phyloP scores from a whole-genome alignment of 2,329 filamentous ascomycete genomes.

The Albifimbria verrucaria region DNA sequence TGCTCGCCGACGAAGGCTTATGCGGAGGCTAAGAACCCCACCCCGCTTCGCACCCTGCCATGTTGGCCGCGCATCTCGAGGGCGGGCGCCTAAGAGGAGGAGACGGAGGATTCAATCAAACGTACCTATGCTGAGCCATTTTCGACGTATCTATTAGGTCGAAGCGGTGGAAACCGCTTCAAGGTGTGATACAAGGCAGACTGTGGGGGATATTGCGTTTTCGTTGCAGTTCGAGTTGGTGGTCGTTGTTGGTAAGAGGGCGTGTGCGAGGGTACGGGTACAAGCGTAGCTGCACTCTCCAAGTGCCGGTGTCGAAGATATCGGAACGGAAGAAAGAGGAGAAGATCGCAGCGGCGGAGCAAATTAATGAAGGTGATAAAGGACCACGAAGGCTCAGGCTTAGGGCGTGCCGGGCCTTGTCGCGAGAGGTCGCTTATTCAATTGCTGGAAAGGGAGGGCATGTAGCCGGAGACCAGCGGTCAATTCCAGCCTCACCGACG shows the following conservation, averaged over 20 bases:
- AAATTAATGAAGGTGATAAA: neutral
- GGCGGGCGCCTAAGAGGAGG: neutral
- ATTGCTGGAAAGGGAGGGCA: constrained; percentile 13
- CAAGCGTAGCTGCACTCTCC: neutral
- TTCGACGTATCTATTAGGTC: neutral
- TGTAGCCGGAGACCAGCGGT: constrained; percentile 20
- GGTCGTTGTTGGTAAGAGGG: neutral
- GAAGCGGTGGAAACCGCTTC: neutral
- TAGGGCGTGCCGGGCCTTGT: constrained; percentile 2
- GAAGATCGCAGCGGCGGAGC: neutral
- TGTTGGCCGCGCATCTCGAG: neutral
- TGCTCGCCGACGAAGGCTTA: neutral
- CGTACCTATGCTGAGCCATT: constrained; percentile 4
- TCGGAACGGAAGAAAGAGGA: neutral
- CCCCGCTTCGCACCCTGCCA: neutral
- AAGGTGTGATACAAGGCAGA: neutral
- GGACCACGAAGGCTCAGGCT: neutral
- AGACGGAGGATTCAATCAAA: neutral
- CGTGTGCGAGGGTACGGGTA: neutral
- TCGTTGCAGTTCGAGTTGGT: too few relatives aligned
- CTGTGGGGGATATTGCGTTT: too few relatives aligned
- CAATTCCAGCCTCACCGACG: constrained; percentile 11
- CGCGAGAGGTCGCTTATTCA: constrained; percentile 17
- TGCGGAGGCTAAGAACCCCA: neutral
- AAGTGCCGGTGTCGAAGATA: neutral